These are phyloP conservation scores for Trichocladium antarcticum DNA, from an alignment of 495 filamentous ascomycete genomes.

Conservation along the genomic window DNA sequence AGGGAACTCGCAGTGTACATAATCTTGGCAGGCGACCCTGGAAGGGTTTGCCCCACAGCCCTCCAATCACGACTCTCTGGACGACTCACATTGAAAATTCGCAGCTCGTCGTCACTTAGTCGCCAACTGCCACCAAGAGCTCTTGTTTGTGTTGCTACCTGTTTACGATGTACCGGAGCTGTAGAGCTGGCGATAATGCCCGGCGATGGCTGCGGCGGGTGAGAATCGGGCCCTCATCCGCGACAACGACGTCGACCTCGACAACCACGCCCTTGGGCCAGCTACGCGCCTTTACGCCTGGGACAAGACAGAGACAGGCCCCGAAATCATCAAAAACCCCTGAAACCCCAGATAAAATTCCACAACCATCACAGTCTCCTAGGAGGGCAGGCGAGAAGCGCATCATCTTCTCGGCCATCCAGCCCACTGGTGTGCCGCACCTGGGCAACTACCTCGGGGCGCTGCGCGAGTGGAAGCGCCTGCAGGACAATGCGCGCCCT, in stretches of 20 bases:
- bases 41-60: background rate
- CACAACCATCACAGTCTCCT: background rate
- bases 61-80: no score
- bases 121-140: background rate
- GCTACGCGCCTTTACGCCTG: no score
- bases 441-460: slow-evolving; percentile 94
- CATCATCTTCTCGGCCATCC: slow-evolving; percentile 86
- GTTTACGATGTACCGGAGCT: background rate
- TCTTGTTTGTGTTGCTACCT: background rate
- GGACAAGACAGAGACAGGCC: background rate
- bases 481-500: slow-evolving; percentile 52
- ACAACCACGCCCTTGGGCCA: background rate
- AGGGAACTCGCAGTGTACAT: no score
- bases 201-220: background rate
- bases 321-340: background rate
- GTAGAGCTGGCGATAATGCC: background rate
- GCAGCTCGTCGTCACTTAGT: background rate
- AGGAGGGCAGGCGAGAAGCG: background rate
- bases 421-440: slow-evolving; percentile 92
- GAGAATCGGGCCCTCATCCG: background rate
- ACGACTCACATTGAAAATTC: background rate
- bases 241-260: background rate
- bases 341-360: background rate
- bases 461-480: slow-evolving; percentile 68
- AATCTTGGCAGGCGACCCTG: no score